These are phyloP conservation scores for Xylaria sp. DNA, from an alignment of 2,329 filamentous ascomycete genomes.

Conservation along the genomic window DNA sequence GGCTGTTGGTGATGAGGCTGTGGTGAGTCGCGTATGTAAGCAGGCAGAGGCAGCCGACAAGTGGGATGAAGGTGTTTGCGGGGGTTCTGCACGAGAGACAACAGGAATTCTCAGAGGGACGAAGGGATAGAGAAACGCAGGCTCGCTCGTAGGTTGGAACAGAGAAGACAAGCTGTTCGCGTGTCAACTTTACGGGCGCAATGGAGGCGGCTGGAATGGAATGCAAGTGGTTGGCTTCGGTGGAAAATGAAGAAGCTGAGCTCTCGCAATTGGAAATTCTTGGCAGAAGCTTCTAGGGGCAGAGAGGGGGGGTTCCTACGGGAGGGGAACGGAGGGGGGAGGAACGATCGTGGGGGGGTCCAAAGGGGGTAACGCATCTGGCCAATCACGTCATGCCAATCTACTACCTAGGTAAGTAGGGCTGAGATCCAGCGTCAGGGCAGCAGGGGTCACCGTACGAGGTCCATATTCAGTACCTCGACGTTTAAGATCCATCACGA, in stretches of 20 bases:
- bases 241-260: conserved; percentile 3
- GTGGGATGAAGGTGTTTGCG: not conserved
- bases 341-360: not conserved
- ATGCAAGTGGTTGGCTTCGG: conserved; percentile 4
- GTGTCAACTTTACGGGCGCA: not conserved
- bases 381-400: not conserved
- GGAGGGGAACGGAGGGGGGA: too few species aligned
- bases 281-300: conserved; percentile 27
- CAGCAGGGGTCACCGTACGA: too few species aligned
- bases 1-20: not conserved
- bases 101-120: not conserved
- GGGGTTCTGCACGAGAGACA: not conserved
- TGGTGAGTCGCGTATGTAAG: not conserved
- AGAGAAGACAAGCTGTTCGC: not conserved
- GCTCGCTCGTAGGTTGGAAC: not conserved
- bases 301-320: conserved; percentile 10
- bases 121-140: not conserved
- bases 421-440: too few species aligned
- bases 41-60: not conserved
- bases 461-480: too few species aligned
- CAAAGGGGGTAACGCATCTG: not conserved
- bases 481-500: too few species aligned
- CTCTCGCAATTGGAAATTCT: not conserved
- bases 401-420: too few species aligned
- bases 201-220: not conserved